phyloP scores from a whole-genome alignment of 169 alveolate genomes.

The Eimeria zaria region DNA sequence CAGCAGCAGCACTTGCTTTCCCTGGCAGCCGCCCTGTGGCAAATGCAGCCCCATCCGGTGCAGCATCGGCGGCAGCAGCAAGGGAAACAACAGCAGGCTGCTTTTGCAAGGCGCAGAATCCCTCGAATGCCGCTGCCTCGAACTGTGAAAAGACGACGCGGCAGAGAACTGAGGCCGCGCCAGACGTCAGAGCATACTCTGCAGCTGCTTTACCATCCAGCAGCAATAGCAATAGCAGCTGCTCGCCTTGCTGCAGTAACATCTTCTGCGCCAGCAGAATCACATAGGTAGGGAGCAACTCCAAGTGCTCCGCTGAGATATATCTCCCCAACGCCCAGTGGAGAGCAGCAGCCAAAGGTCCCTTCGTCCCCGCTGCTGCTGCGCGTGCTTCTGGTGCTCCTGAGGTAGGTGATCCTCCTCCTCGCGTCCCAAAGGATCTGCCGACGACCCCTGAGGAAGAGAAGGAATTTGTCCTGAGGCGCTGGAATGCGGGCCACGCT shows the following conservation, averaged over 20 bases:
- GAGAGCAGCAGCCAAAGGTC: neutral
- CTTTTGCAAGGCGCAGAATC: slow-evolving; percentile 5
- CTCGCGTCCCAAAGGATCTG: neutral
- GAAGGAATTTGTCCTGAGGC: neutral
- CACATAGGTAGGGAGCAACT: slow-evolving; percentile 24
- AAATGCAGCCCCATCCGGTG: neutral
- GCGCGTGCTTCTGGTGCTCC: neutral
- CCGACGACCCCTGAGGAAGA: neutral
- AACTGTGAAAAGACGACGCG: slow-evolving; percentile 22
- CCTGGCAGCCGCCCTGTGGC: neutral
- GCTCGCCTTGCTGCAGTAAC: slow-evolving; percentile 63
- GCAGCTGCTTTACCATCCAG: slow-evolving; percentile 48
- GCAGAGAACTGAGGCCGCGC: slow-evolving; percentile 48
- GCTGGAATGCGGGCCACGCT: slow-evolving; percentile 51
- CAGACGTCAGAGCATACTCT: slow-evolving; percentile 51
- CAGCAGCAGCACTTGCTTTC: neutral
- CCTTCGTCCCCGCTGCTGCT: neutral
- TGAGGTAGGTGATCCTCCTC: neutral
- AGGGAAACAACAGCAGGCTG: slow-evolving; percentile 1
- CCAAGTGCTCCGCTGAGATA: slow-evolving; percentile 42
- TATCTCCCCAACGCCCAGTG: neutral
- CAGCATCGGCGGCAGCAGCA: slow-evolving; percentile 8
- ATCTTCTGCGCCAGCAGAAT: slow-evolving; percentile 45
- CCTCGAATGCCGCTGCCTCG: slow-evolving; percentile 49
- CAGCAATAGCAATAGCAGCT: slow-evolving; percentile 39